Evolutionary conservation across 176 grass and related monocot genomes (phyloP).

Genomic region (Tuctoria greenei): DNA sequence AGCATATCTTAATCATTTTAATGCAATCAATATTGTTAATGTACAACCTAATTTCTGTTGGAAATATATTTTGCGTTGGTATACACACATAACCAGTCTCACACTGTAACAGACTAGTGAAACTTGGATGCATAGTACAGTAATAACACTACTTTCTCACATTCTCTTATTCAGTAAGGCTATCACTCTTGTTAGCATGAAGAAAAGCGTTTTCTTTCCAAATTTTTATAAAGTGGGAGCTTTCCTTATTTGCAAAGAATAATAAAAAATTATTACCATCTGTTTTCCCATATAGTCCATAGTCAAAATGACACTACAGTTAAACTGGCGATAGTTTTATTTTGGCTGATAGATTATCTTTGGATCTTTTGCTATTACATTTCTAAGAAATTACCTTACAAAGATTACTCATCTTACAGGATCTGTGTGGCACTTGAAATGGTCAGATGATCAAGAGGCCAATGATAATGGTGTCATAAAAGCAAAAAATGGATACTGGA

Average conservation of each 20-base stretch:
- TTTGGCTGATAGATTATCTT: not conserved
- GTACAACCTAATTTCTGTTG: not conserved
- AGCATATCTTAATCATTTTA: not conserved
- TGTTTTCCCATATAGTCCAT: not conserved
- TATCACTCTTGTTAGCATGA: not conserved
- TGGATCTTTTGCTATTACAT: not conserved
- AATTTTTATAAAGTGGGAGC: not conserved
- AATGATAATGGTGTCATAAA: constrained; percentile 20
- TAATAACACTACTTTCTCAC: constrained; percentile 2
- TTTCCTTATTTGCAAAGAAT: not conserved
- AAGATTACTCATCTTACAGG: constrained; percentile 32
- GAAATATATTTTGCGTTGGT: not conserved
- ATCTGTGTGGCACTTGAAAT: constrained; percentile 40
- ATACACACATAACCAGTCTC: not conserved
- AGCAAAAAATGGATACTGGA: constrained; percentile 51
- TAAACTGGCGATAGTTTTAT: not conserved
- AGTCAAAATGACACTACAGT: not conserved
- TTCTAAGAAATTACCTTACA: constrained; percentile 15
- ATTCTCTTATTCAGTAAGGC: not conserved
- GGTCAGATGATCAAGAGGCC: constrained; percentile 7
- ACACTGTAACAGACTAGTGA: not conserved
- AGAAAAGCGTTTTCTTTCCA: not conserved
- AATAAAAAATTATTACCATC: not conserved
- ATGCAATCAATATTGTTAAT: not conserved
- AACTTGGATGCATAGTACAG: not conserved